Evolutionary conservation across 441 rosid genomes (phyloP).

Genomic region (Eutrema salsugineum): DNA sequence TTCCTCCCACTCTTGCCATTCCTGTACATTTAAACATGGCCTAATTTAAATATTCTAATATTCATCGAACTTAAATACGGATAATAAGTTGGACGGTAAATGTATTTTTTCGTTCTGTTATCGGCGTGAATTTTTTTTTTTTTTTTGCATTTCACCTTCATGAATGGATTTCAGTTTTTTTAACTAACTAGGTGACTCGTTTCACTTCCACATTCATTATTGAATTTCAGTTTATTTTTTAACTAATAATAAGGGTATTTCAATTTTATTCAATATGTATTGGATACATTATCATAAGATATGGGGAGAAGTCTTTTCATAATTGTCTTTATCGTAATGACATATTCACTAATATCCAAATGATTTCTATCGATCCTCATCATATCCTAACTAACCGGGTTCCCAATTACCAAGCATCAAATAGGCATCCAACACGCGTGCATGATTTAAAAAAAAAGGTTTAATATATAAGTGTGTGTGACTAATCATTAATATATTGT

Average conservation of each 20-base stretch:
- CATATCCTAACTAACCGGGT: slow-evolving; percentile 16
- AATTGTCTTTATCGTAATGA: slow-evolving; percentile 19
- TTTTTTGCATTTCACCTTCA: not conserved
- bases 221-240: not conserved
- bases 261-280: not conserved
- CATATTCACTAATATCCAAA: slow-evolving; percentile 11
- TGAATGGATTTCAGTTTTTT: not conserved
- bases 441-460: not conserved
- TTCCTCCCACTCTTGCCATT: slow-evolving; percentile 83
- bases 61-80: not conserved
- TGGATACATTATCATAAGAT: not conserved
- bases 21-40: slow-evolving; percentile 29
- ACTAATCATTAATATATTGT: not conserved
- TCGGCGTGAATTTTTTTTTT: not conserved
- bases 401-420: slow-evolving; percentile 6
- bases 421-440: slow-evolving; percentile 16
- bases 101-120: not conserved
- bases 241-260: no score
- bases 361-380: not conserved
- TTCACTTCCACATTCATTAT: no score
- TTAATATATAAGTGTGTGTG: not conserved
- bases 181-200: no score
- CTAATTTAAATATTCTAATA: not conserved
- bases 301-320: not conserved
- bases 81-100: not conserved